Evolutionary conservation across 2,329 filamentous ascomycete species (phyloP), one percentile per base, ranked within the genome.

Genomic region (Aspergillus candidus): DNA sequence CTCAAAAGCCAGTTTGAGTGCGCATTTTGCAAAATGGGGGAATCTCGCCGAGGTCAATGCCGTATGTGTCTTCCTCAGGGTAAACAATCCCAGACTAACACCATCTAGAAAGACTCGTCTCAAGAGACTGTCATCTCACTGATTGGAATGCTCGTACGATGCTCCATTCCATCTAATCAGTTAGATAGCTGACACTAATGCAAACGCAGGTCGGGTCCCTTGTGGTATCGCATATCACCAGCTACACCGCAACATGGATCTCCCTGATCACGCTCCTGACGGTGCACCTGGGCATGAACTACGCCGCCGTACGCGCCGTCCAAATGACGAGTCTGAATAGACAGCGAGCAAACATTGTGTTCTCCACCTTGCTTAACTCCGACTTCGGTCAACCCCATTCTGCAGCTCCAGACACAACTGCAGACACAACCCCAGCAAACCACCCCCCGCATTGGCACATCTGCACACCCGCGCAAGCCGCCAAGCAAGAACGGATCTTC

Each of bases 21-120:
- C 88, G 10, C 93, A 98, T 68, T 97, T 98, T 72, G 89, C 91
- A 7, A 80, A 76, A 53, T 82, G 82, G 61, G 87, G 88, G 32
- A 97, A 96, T 63, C 70, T 97, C 35, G 91, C 88, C 2, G 91
- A 97, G 65, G 75, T 98, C 44, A 97, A 96, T 68, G 90, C 91
- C 44, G 78, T 80, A 59, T 60, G 76, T 35, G 18, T 22, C n/a
- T n/a, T 7, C 15, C 3, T 4, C 11, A 6, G 4, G 1, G 35
- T 11, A 14, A 14, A 37, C 13, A 11, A 6, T 43, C n/a, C 17
- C 1, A n/a, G n/a, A 11, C 13, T 7, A 15, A 18, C n/a, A 10
- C 11, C 11, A 3, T n/a, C 3, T 56, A 78, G 72, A 83, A 95
- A 77, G 91, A 97, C 63, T 89, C 89, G 11, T 94, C 87, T 53